Percentiles rank a stretch among this genome's conserved stretches.
These are phyloP conservation scores for Oryza glaberrima DNA, from an alignment of 176 grass and related monocot species.

Conservation along the genomic window DNA sequence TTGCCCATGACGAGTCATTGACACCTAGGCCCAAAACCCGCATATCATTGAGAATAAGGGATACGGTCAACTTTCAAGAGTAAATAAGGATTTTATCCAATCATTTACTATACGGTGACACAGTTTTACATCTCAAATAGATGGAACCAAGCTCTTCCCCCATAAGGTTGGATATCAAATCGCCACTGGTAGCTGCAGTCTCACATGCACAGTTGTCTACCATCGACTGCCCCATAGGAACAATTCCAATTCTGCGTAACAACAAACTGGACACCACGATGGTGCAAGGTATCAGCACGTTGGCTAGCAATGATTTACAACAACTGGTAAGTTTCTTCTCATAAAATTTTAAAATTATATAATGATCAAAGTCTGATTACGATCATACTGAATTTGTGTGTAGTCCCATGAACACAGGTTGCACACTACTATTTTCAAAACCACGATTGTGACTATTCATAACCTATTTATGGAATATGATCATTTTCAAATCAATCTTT, in stretches of 20 bases:
- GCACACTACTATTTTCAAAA: too few species aligned
- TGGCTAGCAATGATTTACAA: background rate
- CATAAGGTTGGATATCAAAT: background rate
- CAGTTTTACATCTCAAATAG: background rate
- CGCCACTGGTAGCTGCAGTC: background rate
- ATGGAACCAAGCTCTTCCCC: slow-evolving; percentile 28
- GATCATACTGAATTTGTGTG: too few species aligned
- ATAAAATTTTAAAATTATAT: background rate
- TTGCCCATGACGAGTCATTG: too few species aligned
- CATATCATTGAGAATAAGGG: too few species aligned
- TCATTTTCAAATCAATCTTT: too few species aligned
- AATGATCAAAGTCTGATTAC: too few species aligned
- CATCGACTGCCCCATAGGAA: slow-evolving; percentile 10
- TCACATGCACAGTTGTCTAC: background rate
- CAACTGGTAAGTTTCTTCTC: background rate
- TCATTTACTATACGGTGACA: background rate
- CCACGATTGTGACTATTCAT: too few species aligned
- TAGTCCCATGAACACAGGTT: too few species aligned
- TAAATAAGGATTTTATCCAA: too few species aligned
- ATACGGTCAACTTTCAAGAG: too few species aligned
- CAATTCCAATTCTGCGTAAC: slow-evolving; percentile 5
- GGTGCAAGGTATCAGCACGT: background rate
- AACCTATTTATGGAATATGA: too few species aligned
- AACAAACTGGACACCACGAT: background rate
- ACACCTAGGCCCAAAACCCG: too few species aligned